phyloP scores from a whole-genome alignment of 2,329 filamentous ascomycete genomes.

The Phoma sp. region DNA sequence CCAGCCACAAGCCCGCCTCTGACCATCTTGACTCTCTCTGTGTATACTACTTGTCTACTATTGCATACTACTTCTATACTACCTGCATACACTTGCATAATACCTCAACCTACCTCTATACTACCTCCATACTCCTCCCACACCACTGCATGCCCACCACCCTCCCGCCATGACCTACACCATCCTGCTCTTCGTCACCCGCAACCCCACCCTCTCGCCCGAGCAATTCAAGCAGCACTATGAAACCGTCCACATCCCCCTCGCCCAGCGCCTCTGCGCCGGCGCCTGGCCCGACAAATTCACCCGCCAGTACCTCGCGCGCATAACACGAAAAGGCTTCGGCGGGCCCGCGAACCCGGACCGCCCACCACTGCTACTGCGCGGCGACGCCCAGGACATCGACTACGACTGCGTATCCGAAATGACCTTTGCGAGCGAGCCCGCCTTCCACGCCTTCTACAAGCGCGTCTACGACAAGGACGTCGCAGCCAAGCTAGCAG shows the following conservation, averaged over 20 bases:
- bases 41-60: too few species aligned
- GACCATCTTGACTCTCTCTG: too few species aligned
- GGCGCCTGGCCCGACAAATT: slow-evolving; percentile 28
- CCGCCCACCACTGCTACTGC: slow-evolving; percentile 28
- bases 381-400: slow-evolving; percentile 30
- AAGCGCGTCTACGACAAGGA: slow-evolving; percentile 31
- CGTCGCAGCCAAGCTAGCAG: slow-evolving; percentile 25
- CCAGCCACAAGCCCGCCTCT: neutral
- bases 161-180: slow-evolving; percentile 30
- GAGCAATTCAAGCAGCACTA: slow-evolving; percentile 38
- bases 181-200: slow-evolving; percentile 35
- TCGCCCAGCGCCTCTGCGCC: slow-evolving; percentile 26
- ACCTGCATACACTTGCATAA: too few species aligned
- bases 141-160: too few species aligned
- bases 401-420: slow-evolving; percentile 39
- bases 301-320: slow-evolving; percentile 37
- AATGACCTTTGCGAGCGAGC: slow-evolving; percentile 32
- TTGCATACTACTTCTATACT: too few species aligned
- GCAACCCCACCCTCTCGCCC: slow-evolving; percentile 27
- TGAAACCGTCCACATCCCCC: slow-evolving; percentile 37
- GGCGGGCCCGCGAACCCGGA: slow-evolving; percentile 33
- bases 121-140: too few species aligned
- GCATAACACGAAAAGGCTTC: slow-evolving; percentile 34
- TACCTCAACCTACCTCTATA: too few species aligned
- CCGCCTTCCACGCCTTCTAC: slow-evolving; percentile 36